phyloP scores from a whole-genome alignment of 2,329 filamentous ascomycete genomes.

The Didymella pinodella region DNA sequence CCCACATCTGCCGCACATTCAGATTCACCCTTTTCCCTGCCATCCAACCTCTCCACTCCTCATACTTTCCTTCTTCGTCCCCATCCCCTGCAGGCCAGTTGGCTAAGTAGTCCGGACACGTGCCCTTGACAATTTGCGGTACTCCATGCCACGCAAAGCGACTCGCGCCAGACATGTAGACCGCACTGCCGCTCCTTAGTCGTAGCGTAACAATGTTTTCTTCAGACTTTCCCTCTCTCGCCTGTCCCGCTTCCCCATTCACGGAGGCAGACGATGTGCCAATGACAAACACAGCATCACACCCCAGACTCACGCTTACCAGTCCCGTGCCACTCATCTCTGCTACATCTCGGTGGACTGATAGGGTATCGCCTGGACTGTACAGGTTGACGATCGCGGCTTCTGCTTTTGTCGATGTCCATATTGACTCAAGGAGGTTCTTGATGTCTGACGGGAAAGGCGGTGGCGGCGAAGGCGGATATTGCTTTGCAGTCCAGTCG shows the following conservation, averaged over 20 bases:
- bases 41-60: slow-evolving; percentile 88
- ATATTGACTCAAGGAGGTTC: slow-evolving; percentile 71
- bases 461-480: slow-evolving; percentile 73
- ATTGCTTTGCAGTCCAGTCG: slow-evolving; percentile 89
- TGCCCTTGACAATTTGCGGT: slow-evolving; percentile 80
- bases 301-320: slow-evolving; percentile 87
- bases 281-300: slow-evolving; percentile 87
- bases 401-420: slow-evolving; percentile 79
- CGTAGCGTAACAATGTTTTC: slow-evolving; percentile 36
- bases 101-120: slow-evolving; percentile 77
- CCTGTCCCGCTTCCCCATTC: neutral
- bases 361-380: slow-evolving; percentile 86
- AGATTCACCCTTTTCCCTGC: slow-evolving; percentile 84
- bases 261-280: slow-evolving; percentile 72
- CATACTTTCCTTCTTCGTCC: slow-evolving; percentile 57
- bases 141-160: slow-evolving; percentile 96
- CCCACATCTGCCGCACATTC: slow-evolving; percentile 89
- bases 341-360: slow-evolving; percentile 92
- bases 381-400: slow-evolving; percentile 96
- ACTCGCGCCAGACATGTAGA: slow-evolving; percentile 85
- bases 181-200: slow-evolving; percentile 83
- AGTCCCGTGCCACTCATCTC: slow-evolving; percentile 81
- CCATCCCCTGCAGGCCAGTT: slow-evolving; percentile 72
- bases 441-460: slow-evolving; percentile 78
- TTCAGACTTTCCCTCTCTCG: slow-evolving; percentile 16